A percentile compares a stretch with the other conserved stretches of the same genome.
These are phyloP conservation scores for Paramyrothecium sp. DNA, from an alignment of 2,329 filamentous ascomycete genomes.

Conservation along the genomic window DNA sequence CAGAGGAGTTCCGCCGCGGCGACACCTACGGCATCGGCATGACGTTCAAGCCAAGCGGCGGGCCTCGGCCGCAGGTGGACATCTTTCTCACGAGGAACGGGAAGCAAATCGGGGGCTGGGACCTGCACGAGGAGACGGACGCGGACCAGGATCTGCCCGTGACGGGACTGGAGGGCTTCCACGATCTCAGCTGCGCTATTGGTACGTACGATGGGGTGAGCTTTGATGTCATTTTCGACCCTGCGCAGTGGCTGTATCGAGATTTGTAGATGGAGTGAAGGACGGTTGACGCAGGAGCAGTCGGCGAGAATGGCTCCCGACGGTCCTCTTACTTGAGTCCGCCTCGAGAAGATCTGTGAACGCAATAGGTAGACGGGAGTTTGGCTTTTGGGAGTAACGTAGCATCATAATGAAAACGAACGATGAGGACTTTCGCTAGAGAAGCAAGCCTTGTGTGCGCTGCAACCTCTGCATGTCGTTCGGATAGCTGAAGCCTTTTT, in stretches of 20 bases:
- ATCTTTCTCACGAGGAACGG: conserved; percentile 72
- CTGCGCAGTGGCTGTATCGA: conserved; percentile 55
- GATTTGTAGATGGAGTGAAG: conserved; percentile 1
- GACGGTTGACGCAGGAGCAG: neutral
- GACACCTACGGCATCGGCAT: conserved; percentile 73
- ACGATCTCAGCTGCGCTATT: conserved; percentile 69
- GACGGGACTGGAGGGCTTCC: conserved; percentile 66
- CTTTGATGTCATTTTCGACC: conserved; percentile 66
- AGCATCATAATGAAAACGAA: too few relatives aligned
- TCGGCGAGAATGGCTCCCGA: too few relatives aligned
- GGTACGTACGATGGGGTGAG: conserved; percentile 68
- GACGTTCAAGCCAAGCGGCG: conserved; percentile 45
- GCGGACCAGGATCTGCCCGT: conserved; percentile 59
- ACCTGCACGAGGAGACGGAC: conserved; percentile 74
- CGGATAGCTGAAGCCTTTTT: too few relatives aligned
- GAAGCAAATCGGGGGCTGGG: conserved; percentile 58
- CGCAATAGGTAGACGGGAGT: too few relatives aligned
- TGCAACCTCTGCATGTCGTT: too few relatives aligned
- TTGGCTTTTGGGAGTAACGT: too few relatives aligned
- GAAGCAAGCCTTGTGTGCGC: too few relatives aligned
- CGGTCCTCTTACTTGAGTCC: too few relatives aligned
- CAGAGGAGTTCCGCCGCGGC: conserved; percentile 58
- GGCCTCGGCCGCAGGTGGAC: conserved; percentile 26
- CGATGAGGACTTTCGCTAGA: too few relatives aligned
- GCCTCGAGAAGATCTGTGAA: too few relatives aligned